Evolutionary conservation across 305 asterid genomes (phyloP).

Genomic region (Solanum aculeatissimum): DNA sequence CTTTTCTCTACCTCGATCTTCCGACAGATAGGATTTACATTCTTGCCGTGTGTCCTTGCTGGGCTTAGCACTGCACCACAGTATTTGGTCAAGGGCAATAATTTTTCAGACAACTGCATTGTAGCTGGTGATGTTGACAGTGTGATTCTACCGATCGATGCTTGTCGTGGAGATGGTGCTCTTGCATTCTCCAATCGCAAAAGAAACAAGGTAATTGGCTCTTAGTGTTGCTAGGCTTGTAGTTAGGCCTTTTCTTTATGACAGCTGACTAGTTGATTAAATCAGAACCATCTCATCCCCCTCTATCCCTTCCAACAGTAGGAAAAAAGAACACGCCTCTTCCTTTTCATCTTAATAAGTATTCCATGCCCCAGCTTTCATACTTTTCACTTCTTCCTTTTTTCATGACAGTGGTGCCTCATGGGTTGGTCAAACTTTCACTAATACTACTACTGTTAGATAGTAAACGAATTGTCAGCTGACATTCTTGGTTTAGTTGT

Average conservation of each 20-base stretch:
- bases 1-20: not conserved
- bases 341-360: not conserved
- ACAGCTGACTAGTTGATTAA: not conserved
- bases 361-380: not conserved
- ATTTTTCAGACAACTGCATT: constrained; percentile 23
- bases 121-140: constrained; percentile 73
- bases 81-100: constrained; percentile 29
- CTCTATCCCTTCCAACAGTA: not conserved
- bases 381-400: not conserved
- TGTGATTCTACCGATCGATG: constrained; percentile 70
- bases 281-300: not conserved
- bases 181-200: constrained; percentile 48
- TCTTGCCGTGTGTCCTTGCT: constrained; percentile 96
- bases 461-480: not conserved
- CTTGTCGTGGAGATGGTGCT: constrained; percentile 83
- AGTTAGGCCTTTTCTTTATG: not conserved
- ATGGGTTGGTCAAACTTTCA: not conserved
- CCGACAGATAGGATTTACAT: constrained; percentile 71
- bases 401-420: not conserved
- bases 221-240: not conserved
- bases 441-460: not conserved
- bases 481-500: not conserved
- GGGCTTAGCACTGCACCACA: constrained; percentile 83
- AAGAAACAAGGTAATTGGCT: constrained; percentile 34
- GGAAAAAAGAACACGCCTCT: not conserved